Base-by-base conservation (phyloP, 106 monocot genomes). In the Platanthera zijinensis region DNA sequence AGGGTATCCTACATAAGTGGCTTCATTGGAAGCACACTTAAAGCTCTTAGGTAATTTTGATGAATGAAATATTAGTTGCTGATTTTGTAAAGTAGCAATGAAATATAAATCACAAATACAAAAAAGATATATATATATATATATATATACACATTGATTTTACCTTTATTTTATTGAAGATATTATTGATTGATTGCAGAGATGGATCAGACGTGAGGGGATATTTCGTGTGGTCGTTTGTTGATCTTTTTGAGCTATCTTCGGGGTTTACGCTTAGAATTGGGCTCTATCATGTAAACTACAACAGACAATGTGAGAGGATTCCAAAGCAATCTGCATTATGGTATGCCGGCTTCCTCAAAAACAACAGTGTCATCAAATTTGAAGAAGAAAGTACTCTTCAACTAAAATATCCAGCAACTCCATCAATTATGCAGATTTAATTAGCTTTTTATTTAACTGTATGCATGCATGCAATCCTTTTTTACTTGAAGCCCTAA, bases 291-390 rank as follows among this genome's bases (percentile, higher is more conserved):
- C 67, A 57, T 68, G 84, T 87, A 0, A 81, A 87, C 50, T 87
- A 84, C 21, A 57, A 75, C 53, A 78, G 70, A 30, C 67, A 79
- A 12, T 64, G 74, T 19, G 76, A 52, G 32, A 78, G 87, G 53
- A 15, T 50, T 48, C 81, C 87, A 1, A 87, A 82, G 50, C 78
- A 73, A 18, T 87, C 87, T 54, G 84, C 87, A 13, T 45, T 53
- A 19, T 87, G 87, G 87, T 87, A 84, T 75, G 67, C 84, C 21
- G 52, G 74, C 28, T 87, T 87, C 57, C 84, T 87, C 30, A 77
- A 77, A 39, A 39, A 39, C 3, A 39, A 39, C 39, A 1, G 39
- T 39, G 39, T 39, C 39, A 39, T 39, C 39, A 39, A 39, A 39
- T 39, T 39, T 39, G 39, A 39, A 39, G 39, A 39, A 39, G 39